Evolutionary conservation across 306 rosid genomes (phyloP).

Genomic region (Inga laurina): DNA sequence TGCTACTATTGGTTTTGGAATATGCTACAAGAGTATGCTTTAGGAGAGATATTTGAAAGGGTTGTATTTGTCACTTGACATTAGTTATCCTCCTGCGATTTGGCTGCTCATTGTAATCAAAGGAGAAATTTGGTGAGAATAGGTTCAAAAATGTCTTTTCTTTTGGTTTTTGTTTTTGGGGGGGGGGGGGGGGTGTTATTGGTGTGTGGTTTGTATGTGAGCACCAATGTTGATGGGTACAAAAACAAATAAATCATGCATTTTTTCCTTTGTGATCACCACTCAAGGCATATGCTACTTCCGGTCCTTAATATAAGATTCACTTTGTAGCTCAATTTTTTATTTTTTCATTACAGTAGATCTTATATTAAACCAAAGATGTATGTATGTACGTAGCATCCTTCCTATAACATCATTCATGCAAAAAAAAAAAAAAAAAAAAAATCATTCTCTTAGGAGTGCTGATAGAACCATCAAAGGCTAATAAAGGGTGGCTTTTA

Average conservation of each 20-base stretch:
- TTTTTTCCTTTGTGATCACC: neutral
- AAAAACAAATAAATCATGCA: neutral
- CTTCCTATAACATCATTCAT: neutral
- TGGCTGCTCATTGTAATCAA: neutral
- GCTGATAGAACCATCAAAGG: neutral
- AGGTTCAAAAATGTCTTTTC: neutral
- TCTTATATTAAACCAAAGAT: too few species aligned
- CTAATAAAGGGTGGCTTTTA: neutral
- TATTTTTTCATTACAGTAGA: too few species aligned
- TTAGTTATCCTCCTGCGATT: neutral
- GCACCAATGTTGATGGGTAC: neutral
- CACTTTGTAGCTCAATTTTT: too few species aligned
- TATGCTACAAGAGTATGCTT: neutral
- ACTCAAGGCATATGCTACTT: neutral
- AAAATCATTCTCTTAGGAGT: neutral
- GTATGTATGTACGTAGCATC: neutral
- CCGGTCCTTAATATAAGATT: too few species aligned
- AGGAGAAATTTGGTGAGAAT: neutral
- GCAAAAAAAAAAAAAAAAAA: neutral
- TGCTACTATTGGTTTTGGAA: neutral
- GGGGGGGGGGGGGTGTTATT: neutral
- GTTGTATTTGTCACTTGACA: neutral
- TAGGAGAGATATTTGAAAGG: neutral
- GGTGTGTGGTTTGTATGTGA: neutral
- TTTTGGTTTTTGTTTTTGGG: too few species aligned